These are phyloP conservation scores for Magnolia officinalis DNA, from an alignment of 164 flowering plant species.

Conservation along the genomic window DNA sequence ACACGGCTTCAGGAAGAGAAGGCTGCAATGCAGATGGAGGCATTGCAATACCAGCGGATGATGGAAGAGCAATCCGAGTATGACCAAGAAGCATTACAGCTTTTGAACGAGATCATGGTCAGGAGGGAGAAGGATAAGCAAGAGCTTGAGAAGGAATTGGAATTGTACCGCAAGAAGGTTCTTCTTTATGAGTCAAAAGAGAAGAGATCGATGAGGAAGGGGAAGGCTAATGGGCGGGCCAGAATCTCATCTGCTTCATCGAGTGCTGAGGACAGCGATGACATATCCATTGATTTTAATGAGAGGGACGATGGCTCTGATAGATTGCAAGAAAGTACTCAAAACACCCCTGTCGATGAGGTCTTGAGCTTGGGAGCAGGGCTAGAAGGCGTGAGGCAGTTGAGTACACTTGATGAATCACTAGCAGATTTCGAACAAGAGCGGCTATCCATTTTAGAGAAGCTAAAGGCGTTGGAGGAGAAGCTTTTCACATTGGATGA, in stretches of 20 bases:
- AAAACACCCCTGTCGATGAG: constrained; percentile 51
- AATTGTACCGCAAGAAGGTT: constrained; percentile 42
- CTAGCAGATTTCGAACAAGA: constrained; percentile 74
- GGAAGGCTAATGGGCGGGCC: constrained; percentile 39
- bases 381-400: constrained; percentile 19
- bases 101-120: constrained; percentile 75
- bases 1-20: constrained; percentile 93
- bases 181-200: constrained; percentile 50
- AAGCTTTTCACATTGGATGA: constrained; percentile 64
- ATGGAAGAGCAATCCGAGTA: constrained; percentile 96
- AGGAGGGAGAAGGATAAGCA: constrained; percentile 86
- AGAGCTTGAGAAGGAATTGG: constrained; percentile 67
- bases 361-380: constrained; percentile 44
- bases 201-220: constrained; percentile 38
- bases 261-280: constrained; percentile 68
- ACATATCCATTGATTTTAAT: constrained; percentile 50
- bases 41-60: constrained; percentile 90
- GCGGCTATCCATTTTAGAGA: constrained; percentile 68
- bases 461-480: constrained; percentile 77
- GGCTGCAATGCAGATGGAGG: constrained; percentile 90
- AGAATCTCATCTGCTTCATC: constrained; percentile 52
- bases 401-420: constrained; percentile 44
- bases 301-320: constrained; percentile 42
- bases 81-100: constrained; percentile 81
- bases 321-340: constrained; percentile 30